Base-by-base conservation (phyloP, 108 stramenopile genomes). In the Pseudonitzschia multistriata region DNA sequence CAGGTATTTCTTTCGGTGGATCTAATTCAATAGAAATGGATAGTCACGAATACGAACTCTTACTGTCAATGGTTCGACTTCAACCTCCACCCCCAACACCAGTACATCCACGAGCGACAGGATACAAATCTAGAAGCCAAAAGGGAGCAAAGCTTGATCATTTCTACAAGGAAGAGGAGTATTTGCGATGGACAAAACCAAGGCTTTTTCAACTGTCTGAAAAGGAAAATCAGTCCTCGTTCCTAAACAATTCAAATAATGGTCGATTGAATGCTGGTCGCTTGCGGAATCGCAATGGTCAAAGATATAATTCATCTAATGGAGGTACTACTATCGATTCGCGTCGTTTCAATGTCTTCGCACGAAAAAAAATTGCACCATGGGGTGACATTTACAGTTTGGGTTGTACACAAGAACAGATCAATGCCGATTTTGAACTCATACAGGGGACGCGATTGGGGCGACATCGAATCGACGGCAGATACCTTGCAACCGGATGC, bases 61-160 rank as follows among this genome's bases (percentile, higher is more conserved):
- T 84, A 40, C n/a, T 39, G 3, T 56, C 77, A 68, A 78, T 87
- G 83, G 36, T 84, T 3, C 14, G 24, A 21, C 55, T 78, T n/a
- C 81, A 84, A 72, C 24, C 72, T 21, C 86, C 86, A 10, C 83
- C 82, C 24, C 66, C 75, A 21, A 80, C 83, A 14, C 86, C 86
- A 3, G 76, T 87, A 61, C 83, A 84, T 63, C 81, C 83, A 28
- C 49, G 67, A 36, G 86, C 86, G 11, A 53, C 83, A 49, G 67
- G 67, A 36, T 81, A 76, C 62, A 42, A 67, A 40, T 67, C 55
- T 3, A n/a, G 67, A 31, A 71, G 74, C 59, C 66, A 74, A 50
- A 47, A 0, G 34, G 73, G 73, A n/a, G 62, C 66, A 4, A 40
- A 34, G 22, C 54, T 74, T 37, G 73, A 74, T 39, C 49, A 62